Percentiles rank a stretch among this genome's conserved stretches.
phyloP scores from a whole-genome alignment of 2,329 filamentous ascomycete species.

The Aureobasidium sp. region DNA sequence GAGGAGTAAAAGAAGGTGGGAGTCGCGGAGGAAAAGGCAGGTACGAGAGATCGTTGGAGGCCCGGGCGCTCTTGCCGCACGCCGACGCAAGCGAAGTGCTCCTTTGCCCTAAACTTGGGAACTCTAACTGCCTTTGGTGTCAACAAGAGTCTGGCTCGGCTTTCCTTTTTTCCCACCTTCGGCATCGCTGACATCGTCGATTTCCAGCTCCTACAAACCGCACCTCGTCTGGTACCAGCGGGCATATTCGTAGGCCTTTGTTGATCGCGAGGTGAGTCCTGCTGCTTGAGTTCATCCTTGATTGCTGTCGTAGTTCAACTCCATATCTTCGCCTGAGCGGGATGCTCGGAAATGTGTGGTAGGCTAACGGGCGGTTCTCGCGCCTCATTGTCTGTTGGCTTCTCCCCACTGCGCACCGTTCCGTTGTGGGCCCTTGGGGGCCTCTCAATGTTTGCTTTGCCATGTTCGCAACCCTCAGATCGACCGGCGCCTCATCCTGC shows the following conservation, averaged over 20 bases:
- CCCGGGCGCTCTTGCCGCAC: slow-evolving; percentile 2
- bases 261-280: background rate
- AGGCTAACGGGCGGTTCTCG: slow-evolving; percentile 8
- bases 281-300: background rate
- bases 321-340: background rate
- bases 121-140: background rate
- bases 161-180: background rate
- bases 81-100: slow-evolving; percentile 1
- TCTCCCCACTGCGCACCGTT: slow-evolving; percentile 8
- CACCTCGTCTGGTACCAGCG: background rate
- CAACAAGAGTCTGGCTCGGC: slow-evolving; percentile 5
- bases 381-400: slow-evolving; percentile 3
- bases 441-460: slow-evolving; percentile 7
- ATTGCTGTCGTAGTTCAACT: background rate
- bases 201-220: background rate
- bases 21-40: slow-evolving; percentile 8
- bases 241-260: background rate
- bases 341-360: background rate
- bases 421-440: slow-evolving; percentile 6
- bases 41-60: slow-evolving; percentile 6
- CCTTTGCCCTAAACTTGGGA: slow-evolving; percentile 4
- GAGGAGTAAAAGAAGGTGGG: slow-evolving; percentile 4
- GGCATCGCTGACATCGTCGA: background rate
- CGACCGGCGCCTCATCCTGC: slow-evolving; percentile 2
- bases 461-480: slow-evolving; percentile 4